Base-by-base conservation (phyloP, 2,329 filamentous ascomycete species). In the Cordyceps farinosa region DNA sequence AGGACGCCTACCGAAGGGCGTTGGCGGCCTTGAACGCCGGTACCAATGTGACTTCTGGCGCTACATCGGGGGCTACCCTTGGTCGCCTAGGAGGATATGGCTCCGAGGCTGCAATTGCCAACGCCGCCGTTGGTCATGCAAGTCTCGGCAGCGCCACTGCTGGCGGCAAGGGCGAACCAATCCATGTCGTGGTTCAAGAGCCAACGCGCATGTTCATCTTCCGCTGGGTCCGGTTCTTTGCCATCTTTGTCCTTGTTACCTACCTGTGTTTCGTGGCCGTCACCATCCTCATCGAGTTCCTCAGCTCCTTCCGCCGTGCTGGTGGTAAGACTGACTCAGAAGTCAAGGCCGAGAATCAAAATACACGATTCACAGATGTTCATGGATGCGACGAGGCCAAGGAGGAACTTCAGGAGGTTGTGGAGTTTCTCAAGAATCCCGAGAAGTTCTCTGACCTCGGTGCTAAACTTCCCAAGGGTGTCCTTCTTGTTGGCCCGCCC, bases 361-460 rank as follows among this genome's bases (percentile, higher is more conserved):
- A 86, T 64, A 92, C 92, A 27, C 88, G 91, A 53, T 99, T 99
- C 79, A 84, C 84, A 64, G 95, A 99, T 74, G 95, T 99, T 7
- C 95, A 99, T 73, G 95, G 95, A 59, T 98, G 94, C 69, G 93
- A 98, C 67, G 96, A 99, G 77, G 95, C 95, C 67, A 99, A 98
- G 79, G 96, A 99, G 71, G 95, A 99, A 76, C 85, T 99, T 4
- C 91, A 96, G 76, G 95, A 99, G 76, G 87, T 99, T 60, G 94
- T 99, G 54, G 95, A 99, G 70, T 99, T 99, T 71, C 79, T 99
- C 68, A 90, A 92, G 76, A 93, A 94, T 74, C 96, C 95, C 0
- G 91, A 96, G 11, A 91, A 90, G 72, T 99, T 98, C 78, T 93
- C 90, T 53, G 91, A 91, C 65, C 88, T 99, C 54, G 95, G 95